These are phyloP conservation scores for Puccinellia tenuiflora DNA, from an alignment of 176 grass and related monocot genomes.

Conservation along the genomic window DNA sequence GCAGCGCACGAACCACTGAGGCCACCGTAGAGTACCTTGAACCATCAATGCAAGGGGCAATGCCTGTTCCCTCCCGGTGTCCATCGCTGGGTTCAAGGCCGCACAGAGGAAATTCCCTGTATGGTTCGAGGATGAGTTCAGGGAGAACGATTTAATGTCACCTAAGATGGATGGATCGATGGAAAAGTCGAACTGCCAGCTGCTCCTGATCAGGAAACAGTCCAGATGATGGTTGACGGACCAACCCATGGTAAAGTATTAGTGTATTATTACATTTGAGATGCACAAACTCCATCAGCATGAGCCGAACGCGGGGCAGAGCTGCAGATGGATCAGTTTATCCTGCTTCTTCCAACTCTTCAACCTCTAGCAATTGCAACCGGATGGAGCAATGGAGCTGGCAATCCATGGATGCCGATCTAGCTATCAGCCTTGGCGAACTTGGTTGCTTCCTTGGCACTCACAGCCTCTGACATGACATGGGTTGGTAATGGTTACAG, in stretches of 20 bases:
- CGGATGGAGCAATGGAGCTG: background rate
- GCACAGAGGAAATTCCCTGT: background rate
- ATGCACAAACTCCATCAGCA: background rate
- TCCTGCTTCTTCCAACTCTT: background rate
- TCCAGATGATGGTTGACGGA: background rate
- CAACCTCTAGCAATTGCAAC: background rate
- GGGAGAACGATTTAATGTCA: background rate
- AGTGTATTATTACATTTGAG: background rate
- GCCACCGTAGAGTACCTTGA: background rate
- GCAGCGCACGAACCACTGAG: background rate
- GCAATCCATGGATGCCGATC: background rate
- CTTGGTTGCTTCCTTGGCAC: slow-evolving; percentile 10
- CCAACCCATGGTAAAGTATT: background rate
- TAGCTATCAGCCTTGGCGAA: background rate
- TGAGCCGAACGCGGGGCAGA: background rate
- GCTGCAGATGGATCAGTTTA: background rate
- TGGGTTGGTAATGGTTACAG: slow-evolving; percentile 12
- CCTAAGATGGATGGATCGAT: background rate
- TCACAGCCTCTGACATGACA: background rate
- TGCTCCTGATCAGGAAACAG: background rate
- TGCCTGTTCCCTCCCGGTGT: background rate
- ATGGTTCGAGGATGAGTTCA: background rate
- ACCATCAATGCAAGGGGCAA: no score
- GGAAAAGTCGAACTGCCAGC: background rate
- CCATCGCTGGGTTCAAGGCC: background rate